Evolutionary conservation across 2,329 filamentous ascomycete species (phyloP), one percentile per base, ranked within the genome.

Genomic region (Aspergillus intermedius): DNA sequence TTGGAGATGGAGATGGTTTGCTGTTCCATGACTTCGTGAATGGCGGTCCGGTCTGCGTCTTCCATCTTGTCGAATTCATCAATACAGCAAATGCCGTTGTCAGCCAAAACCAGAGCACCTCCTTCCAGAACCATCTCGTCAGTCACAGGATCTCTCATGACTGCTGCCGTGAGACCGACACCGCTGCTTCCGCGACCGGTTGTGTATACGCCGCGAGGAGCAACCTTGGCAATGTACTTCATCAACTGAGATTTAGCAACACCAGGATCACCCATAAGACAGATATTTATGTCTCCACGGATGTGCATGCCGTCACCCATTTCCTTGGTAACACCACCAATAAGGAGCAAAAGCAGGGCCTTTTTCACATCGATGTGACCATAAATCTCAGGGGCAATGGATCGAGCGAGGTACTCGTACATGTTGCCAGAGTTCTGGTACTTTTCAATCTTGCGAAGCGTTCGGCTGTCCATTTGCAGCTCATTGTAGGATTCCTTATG

Each of bases 291-390:
- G 65, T 98, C 93, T 61, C 93, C 93, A 78, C 93, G 89, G 66
- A 98, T 98, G 62, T 90, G 87, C 93, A 98, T 97, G 52, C 93
- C 93, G 63, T 98, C 93, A 46, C 90, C 90, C 80, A 97, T 94
- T 63, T 93, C 86, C 71, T 98, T 98, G 3, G 84, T 93, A 1
- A 96, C 91, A 74, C 93, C 93, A 53, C 93, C 93, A 56, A 98
- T 95, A 30, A 98, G 81, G 25, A 97, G 83, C 4, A 98, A 78
- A n/a, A 98, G 80, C 10, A 98, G 81, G 1, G 93, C 93, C 70
- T 98, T 98, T 77, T 98, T 98, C 45, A 98, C 93, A 67, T 98
- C 93, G 19, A 94, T 76, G 65, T 98, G 93, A 23, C 93, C 93
- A 62, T 85, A 98, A 51, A 98, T 98, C 70, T 98, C 93, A 2